A percentile compares a stretch with the other conserved stretches of the same genome.
Evolutionary conservation across 331 rosid species (phyloP).

Genomic region (Spiraea crenata): DNA sequence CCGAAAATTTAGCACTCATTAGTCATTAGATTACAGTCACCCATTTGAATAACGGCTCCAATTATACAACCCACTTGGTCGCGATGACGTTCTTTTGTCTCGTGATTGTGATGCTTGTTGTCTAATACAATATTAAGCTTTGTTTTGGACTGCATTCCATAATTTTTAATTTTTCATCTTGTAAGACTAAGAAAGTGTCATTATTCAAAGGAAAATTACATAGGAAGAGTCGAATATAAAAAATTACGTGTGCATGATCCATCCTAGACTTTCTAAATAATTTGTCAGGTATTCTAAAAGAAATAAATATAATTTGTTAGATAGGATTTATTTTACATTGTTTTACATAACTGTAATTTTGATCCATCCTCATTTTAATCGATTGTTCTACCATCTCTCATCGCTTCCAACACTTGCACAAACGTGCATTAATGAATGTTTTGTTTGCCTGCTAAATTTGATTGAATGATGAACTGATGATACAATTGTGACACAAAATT

Average conservation of each 20-base stretch:
- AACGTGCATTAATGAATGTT: background rate
- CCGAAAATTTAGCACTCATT: background rate
- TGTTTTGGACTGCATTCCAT: background rate
- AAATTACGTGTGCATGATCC: too few relatives aligned
- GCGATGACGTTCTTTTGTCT: background rate
- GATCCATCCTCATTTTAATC: too few relatives aligned
- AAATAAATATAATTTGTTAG: too few relatives aligned
- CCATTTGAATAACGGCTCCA: constrained; percentile 2
- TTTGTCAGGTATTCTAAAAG: too few relatives aligned
- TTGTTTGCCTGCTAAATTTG: background rate
- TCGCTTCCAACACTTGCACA: background rate
- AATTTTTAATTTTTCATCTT: background rate
- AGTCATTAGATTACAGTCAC: constrained; percentile 10
- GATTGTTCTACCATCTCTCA: too few relatives aligned
- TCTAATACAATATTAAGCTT: background rate
- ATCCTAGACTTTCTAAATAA: too few relatives aligned
- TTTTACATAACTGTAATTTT: too few relatives aligned
- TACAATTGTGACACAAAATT: background rate
- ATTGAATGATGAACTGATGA: background rate
- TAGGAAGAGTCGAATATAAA: too few relatives aligned
- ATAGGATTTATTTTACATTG: too few relatives aligned
- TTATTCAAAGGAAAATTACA: background rate
- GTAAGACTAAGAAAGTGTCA: background rate
- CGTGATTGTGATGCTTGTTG: background rate
- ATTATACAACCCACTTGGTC: constrained; percentile 5